Base-by-base conservation (phyloP, 2,329 filamentous ascomycete genomes). In the Pestalotiopsis sp. region DNA sequence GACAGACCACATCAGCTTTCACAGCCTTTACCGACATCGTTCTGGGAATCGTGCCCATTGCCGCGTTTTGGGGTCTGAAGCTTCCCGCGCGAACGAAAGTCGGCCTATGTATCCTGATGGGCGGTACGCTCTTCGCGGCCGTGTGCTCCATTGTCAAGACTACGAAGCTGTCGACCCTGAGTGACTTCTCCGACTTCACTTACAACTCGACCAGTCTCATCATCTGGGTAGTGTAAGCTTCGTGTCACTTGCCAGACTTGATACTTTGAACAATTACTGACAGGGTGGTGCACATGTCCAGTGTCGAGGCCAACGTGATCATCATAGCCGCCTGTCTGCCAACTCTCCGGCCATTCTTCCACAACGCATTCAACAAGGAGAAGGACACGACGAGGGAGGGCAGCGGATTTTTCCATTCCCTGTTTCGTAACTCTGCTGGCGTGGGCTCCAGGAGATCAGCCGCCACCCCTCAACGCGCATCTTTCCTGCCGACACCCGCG, bases 241-340 rank as follows among this genome's bases (percentile, higher is more conserved):
- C 23, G n/a, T 17, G 13, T 59, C 25, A 23, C 20, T 20, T 13
- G 2, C 17, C 4, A n/a, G 11, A 9, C 27, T 14, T 4, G 23
- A 13, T 58, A 23, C 5, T 13, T 14, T 3, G 27, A 23, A 13
- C 11, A 14, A 59, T 27, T 23, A 23, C 57, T 36, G 12, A 59
- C 17, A 52, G 4, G 20, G 45, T 7, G 11, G n/a, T 52, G 17
- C 4, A 23, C 45, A n/a, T n/a, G 17, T n/a, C 72, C 68, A 25
- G 69, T 68, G 67, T 76, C 77, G 64, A 69, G 63, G 67, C 63
- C 31, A 68, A 68, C 25, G 67, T 68, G 31, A 68, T 68, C 25
- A 68, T 68, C 49, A 68, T 68, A 25, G 67, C 67, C n/a, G 67
- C 67, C 2, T 68, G 63, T 20, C 56, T 68, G 67, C 67, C 67